Percentiles rank a stretch among this genome's conserved stretches.
These are phyloP conservation scores for Ophiorrhiza pumila DNA, from an alignment of 257 asterid species.

Conservation along the genomic window DNA sequence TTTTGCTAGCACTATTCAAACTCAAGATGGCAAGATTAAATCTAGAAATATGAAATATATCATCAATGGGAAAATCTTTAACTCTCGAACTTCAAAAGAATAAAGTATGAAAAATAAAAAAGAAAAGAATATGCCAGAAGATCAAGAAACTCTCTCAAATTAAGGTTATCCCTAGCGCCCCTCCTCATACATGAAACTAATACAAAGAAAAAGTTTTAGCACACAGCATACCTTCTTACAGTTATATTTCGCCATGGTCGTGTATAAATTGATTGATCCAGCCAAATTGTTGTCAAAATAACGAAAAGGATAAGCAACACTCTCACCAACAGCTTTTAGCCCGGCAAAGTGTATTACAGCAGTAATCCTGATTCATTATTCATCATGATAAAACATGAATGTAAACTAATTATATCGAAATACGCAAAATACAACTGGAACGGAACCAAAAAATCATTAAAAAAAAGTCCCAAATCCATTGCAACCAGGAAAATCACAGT, in stretches of 20 bases:
- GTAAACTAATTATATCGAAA: neutral
- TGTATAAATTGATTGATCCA: conserved; percentile 77
- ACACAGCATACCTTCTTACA: conserved; percentile 78
- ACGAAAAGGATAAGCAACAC: conserved; percentile 79
- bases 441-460: neutral
- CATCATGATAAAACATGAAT: neutral
- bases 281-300: conserved; percentile 83
- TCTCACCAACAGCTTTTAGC: conserved; percentile 95
- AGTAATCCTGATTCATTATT: conserved; percentile 45
- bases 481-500: neutral
- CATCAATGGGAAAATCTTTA: neutral
- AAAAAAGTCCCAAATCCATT: neutral
- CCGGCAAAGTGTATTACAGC: conserved; percentile 98
- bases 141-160: neutral
- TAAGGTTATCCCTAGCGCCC: neutral
- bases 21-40: neutral
- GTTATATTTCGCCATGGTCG: conserved; percentile 69
- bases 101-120: neutral
- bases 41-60: neutral
- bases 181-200: conserved; percentile 2
- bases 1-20: neutral
- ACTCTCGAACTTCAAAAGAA: neutral
- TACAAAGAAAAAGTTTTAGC: neutral
- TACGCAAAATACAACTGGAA: neutral
- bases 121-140: neutral